phyloP scores from a whole-genome alignment of 257 asterid species.

The Scutellaria baicalensis region DNA sequence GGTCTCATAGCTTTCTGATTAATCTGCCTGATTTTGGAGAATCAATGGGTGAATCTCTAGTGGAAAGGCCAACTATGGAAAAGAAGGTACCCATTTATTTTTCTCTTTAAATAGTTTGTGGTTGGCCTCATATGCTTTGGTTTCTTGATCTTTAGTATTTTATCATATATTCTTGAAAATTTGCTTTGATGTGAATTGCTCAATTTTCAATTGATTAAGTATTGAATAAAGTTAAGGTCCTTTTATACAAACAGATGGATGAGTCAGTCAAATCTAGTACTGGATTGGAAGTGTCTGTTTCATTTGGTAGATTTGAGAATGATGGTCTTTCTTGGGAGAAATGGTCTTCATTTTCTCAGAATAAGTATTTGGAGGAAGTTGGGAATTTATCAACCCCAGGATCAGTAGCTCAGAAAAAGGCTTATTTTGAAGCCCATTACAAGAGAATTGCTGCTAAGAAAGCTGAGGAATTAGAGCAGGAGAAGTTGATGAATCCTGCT shows the following conservation, averaged over 20 bases:
- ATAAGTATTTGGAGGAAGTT: constrained; percentile 86
- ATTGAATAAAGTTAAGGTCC: constrained; percentile 2
- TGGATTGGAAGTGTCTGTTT: constrained; percentile 72
- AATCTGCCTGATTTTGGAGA: constrained; percentile 4
- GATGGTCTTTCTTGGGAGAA: constrained; percentile 90
- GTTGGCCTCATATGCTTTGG: constrained; percentile 6
- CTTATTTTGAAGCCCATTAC: constrained; percentile 91
- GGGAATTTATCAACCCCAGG: constrained; percentile 83
- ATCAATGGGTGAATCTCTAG: constrained; percentile 40
- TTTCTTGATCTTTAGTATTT: neutral
- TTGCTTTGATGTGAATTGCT: constrained; percentile 12
- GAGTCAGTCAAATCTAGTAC: constrained; percentile 40
- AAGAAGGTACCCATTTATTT: constrained; percentile 36
- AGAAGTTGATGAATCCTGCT: constrained; percentile 22
- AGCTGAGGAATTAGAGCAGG: constrained; percentile 60
- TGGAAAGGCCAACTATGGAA: constrained; percentile 26
- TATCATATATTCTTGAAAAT: constrained; percentile 8
- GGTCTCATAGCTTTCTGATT: constrained; percentile 27
- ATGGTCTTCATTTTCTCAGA: constrained; percentile 88
- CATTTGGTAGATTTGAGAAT: constrained; percentile 83
- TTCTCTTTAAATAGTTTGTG: constrained; percentile 4
- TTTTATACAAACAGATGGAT: constrained; percentile 58
- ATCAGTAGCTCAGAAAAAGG: constrained; percentile 89
- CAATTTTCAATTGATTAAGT: constrained; percentile 7
- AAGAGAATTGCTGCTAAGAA: constrained; percentile 71